Percentiles rank a stretch among this genome's conserved stretches.
These are phyloP conservation scores for Tuber aestivum DNA, from an alignment of 495 filamentous ascomycete genomes.

Conservation along the genomic window DNA sequence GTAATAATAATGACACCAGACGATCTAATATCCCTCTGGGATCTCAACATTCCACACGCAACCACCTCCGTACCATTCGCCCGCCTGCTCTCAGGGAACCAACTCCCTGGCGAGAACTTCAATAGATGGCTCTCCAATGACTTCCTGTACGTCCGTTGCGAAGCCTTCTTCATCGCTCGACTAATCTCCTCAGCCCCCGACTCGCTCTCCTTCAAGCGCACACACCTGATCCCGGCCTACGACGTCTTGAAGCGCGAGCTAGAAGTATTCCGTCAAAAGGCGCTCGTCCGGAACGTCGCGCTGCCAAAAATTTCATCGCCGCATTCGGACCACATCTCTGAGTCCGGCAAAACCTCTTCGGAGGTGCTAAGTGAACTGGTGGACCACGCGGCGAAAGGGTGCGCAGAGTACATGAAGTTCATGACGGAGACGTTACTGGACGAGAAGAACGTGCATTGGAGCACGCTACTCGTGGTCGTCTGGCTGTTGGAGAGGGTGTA, in stretches of 20 bases:
- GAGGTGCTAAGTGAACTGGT: constrained; percentile 7
- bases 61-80: constrained; percentile 22
- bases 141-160: constrained; percentile 18
- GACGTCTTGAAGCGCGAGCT: constrained; percentile 6
- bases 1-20: neutral
- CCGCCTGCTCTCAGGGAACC: constrained; percentile 8
- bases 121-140: constrained; percentile 46
- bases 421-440: constrained; percentile 1
- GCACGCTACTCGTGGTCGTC: constrained; percentile 13
- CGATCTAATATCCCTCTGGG: constrained; percentile 11
- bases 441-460: constrained; percentile 9
- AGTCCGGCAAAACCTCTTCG: neutral
- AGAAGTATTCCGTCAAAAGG: constrained; percentile 12
- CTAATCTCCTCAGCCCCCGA: constrained; percentile 12
- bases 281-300: constrained; percentile 1
- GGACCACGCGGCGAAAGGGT: constrained; percentile 10
- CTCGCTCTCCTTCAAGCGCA: neutral
- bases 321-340: neutral
- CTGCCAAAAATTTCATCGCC: constrained; percentile 10
- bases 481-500: constrained; percentile 20
- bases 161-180: constrained; percentile 11
- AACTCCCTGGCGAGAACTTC: constrained; percentile 18
- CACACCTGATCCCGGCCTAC: constrained; percentile 8
- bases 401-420: constrained; percentile 17
- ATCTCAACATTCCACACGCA: constrained; percentile 15